Base-by-base conservation (phyloP, 306 rosid genomes). In the Casuarina glauca region DNA sequence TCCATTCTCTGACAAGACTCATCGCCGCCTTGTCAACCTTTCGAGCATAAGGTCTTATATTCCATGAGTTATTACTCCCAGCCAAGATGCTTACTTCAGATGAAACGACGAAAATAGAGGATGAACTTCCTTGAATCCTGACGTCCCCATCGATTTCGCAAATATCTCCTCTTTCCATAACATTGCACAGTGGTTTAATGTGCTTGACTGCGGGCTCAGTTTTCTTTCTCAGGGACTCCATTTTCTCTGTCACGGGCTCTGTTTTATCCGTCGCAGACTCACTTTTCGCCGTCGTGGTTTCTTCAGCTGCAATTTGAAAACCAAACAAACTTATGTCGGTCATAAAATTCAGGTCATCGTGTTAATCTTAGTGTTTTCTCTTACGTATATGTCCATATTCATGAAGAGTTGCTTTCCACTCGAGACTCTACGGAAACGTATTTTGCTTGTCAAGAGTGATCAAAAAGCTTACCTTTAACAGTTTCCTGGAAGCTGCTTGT, bases 31-130 rank as follows among this genome's bases (percentile, higher is more conserved):
- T 1, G 53, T 94, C 98, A 0, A 2, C 78, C 75, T 86, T 91
- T 48, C 98, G 76, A 3, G 98, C 94, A 81, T 94, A 94, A 57
- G 98, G 96, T 69, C 84, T 84, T 80, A 94, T 81, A 43, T 42
- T 92, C 91, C 88, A 77, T 26, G 96, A 79, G 48, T n/a, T 68
- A 77, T 90, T 90, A 32, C 15, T 26, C 26, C 39, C 83, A 26
- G 74, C 76, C 43, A 71, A 79, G 73, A n/a, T 53, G 66, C 60
- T 74, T 78, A 72, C 51, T 49, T 80, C 46, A 11, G 83, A 72
- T 75, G 89, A 82, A 63, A 79, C 82, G 78, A 82, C 6, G 62
- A 81, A 83, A 61, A 92, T 90, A 17, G 93, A 79, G 13, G 88
- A 83, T 35, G 93, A 84, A 39, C 82, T 87, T 62, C 87, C 91